Conservation (phyloP, 2,329 filamentous ascomycete species). For the Calonectria pteridis region DNA sequence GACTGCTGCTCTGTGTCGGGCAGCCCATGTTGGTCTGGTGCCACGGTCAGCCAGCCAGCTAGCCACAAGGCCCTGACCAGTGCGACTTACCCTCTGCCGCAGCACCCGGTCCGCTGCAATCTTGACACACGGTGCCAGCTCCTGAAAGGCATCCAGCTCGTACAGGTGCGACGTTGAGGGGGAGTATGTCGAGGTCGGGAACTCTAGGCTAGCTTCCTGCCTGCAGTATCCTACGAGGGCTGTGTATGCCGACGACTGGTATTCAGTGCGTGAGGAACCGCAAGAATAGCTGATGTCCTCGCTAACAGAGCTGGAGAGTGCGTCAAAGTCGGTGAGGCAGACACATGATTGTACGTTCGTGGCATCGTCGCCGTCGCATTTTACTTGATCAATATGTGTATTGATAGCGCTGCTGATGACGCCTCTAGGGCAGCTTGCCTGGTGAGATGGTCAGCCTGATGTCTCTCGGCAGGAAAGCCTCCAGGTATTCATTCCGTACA, state of each 20-base stretch:
- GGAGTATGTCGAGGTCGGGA: not conserved
- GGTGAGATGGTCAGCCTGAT: not conserved
- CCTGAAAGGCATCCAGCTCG: not conserved
- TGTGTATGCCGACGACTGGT: not conserved
- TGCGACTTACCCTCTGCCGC: not conserved
- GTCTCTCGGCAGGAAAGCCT: not conserved
- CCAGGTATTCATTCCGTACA: not conserved
- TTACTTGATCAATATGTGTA: not conserved
- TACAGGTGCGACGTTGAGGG: not conserved
- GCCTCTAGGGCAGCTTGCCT: not conserved
- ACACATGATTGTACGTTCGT: not conserved
- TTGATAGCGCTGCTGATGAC: not conserved
- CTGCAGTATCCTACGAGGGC: not conserved
- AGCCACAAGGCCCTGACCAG: not conserved
- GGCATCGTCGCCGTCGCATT: not conserved
- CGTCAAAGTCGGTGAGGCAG: not conserved
- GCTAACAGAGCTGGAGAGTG: not conserved
- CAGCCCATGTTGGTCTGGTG: not conserved
- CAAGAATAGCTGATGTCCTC: not conserved
- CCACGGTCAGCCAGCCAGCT: not conserved
- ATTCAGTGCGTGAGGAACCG: not conserved
- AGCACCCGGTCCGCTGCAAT: not conserved
- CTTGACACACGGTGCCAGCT: not conserved
- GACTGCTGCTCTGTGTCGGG: not conserved
- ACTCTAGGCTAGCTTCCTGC: not conserved